Base-by-base conservation (phyloP, 371 early-diverging fungal genomes). In the Phascolomyces articulosus region DNA sequence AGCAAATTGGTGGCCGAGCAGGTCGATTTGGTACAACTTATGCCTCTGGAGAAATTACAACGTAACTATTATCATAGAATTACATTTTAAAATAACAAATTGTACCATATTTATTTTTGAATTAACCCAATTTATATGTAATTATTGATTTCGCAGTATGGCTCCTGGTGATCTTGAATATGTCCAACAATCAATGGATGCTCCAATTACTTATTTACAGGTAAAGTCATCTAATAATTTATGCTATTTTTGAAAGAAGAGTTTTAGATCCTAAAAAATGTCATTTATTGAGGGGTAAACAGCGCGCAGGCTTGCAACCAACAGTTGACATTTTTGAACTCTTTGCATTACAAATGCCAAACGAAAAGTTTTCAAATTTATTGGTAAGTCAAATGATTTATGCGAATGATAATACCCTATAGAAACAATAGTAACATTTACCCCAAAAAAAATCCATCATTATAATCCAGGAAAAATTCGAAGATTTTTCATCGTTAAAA, bases 1-100 rank as follows among this genome's bases (percentile, higher is more conserved):
- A 96, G 69, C 98, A 98, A 71, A 98, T 98, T 69, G 98, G 92
- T 31, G 98, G 98, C 7, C 85, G 98, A 23, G 98, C 98, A 18
- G 98, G 98, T 15, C 84, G 98, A 47, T 98, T 91, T 66, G 88
- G 87, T 28, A 86, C 90, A 13, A 81, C 85, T 8, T 85, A 85
- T 68, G 79, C 73, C 9, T 67, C 74, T 1, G 93, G 93, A n/a
- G 67, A 79, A 65, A 91, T 90, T 3, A 90, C 93, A 20, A 80
- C 83, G 75, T 87, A 82, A n/a, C n/a, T n/a, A n/a, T n/a, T n/a
- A n/a, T n/a, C n/a, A n/a, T n/a, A n/a, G n/a, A n/a, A n/a, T n/a
- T n/a, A n/a, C n/a, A n/a, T n/a, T n/a, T n/a, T n/a, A n/a, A n/a
- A n/a, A n/a, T n/a, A n/a, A n/a, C n/a, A n/a, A n/a, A n/a, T n/a